A percentile compares a stretch with the other conserved stretches of the same genome.
Conservation (phyloP, 257 asterid genomes). For the Haberlea rhodopensis region DNA sequence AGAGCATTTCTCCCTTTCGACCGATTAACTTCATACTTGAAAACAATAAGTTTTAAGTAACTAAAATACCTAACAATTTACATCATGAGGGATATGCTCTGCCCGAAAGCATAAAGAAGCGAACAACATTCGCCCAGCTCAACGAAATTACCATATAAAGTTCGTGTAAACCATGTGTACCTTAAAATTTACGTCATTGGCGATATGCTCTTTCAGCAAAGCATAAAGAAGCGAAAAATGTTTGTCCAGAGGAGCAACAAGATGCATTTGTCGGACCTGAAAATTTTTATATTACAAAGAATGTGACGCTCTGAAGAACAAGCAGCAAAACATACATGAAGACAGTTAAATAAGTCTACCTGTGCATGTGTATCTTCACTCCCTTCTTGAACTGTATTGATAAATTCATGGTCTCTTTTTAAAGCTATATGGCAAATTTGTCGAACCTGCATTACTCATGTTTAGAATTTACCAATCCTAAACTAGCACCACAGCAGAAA, state of each 20-base stretch:
- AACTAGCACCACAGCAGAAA: neutral
- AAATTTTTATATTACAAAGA: slow-evolving; percentile 10
- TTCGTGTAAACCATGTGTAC: slow-evolving; percentile 29
- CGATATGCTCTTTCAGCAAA: slow-evolving; percentile 69
- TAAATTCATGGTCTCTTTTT: slow-evolving; percentile 84
- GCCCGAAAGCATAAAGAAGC: neutral
- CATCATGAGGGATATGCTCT: neutral
- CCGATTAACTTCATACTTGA: too few relatives aligned
- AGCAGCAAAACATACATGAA: slow-evolving; percentile 1
- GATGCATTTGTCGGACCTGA: slow-evolving; percentile 85
- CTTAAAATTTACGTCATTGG: slow-evolving; percentile 86
- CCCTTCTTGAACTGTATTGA: slow-evolving; percentile 91
- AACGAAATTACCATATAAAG: neutral
- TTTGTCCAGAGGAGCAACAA: slow-evolving; percentile 75
- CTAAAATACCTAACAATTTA: too few relatives aligned
- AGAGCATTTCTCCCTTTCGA: neutral
- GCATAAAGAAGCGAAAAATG: slow-evolving; percentile 76
- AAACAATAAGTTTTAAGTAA: neutral
- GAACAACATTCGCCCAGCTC: neutral
- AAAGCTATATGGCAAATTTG: slow-evolving; percentile 88
- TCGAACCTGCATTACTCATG: slow-evolving; percentile 60
- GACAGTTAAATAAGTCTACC: slow-evolving; percentile 35
- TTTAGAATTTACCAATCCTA: slow-evolving; percentile 21
- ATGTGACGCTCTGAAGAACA: neutral
- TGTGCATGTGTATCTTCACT: slow-evolving; percentile 95